Base-by-base conservation (phyloP, 768 basidiomycete genomes). In the Sporobolomyces pararoseus region DNA sequence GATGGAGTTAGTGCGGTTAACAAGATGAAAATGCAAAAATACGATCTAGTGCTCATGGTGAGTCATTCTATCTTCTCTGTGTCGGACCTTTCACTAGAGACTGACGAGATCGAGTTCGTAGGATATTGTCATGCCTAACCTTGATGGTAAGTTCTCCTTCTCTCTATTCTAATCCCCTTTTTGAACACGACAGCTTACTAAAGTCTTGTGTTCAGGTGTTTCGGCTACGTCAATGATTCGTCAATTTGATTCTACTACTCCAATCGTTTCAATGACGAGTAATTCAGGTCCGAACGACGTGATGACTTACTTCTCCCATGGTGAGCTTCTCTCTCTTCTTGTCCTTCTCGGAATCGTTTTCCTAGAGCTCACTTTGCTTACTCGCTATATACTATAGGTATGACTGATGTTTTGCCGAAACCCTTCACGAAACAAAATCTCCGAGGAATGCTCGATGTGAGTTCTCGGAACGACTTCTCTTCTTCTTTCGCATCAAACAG, bases 261-360 rank as follows among this genome's bases (percentile, higher is more conserved):
- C 95, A 7, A 97, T 98, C 78, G 96, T 98, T 73, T 95, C 92
- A 29, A 98, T 98, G 95, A 98, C 94, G 61, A 88, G 87, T 76
- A 95, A 93, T 79, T 91, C 90, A 63, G 89, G 91, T 75, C 92
- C 93, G 32, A 88, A 89, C 80, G 89, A 95, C 79, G 88, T 95
- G 71, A 87, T 94, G 86, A 90, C 87, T 12, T 95, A 94, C 77
- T 89, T 88, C 78, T 87, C 88, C 34, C 87, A 87, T 49, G 89
- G 85, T 83, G 46, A 47, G 82, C n/a, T n/a, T n/a, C n/a, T n/a
- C n/a, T n/a, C n/a, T n/a, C n/a, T n/a, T 74, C 57, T 44, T 19
- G 16, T 37, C 10, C 23, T 27, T 2, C 35, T 42, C 51, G 17
- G 39, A 42, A 9, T 42, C 46, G 29, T 21, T 31, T n/a, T n/a